Conservation (phyloP, 2,329 filamentous ascomycete genomes). For the Arthrinium phaeospermum region DNA sequence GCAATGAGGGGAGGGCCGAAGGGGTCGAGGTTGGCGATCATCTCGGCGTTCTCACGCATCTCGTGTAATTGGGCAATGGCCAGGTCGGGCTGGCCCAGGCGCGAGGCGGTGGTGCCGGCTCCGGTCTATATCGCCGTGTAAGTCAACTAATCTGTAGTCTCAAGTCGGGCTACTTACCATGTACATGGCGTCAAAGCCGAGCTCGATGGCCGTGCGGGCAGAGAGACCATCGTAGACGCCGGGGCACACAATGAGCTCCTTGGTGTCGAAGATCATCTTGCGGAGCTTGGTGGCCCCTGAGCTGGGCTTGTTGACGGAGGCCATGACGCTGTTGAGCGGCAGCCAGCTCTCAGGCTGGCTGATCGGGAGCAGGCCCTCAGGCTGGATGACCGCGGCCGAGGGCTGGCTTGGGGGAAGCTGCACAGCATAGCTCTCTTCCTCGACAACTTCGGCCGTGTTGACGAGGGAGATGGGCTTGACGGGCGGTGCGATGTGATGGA, state of each 20-base stretch:
- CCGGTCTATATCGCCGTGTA: conserved; percentile 48
- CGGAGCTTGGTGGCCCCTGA: conserved; percentile 41
- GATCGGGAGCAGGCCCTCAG: conserved; percentile 18
- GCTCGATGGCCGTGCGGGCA: conserved; percentile 52
- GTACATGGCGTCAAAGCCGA: conserved; percentile 55
- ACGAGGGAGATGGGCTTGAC: neutral
- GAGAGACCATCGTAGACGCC: conserved; percentile 59
- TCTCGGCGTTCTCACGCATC: conserved; percentile 58
- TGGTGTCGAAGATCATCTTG: conserved; percentile 38
- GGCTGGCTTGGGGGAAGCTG: neutral
- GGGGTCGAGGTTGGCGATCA: conserved; percentile 57
- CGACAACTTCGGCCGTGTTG: neutral
- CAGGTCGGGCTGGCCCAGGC: conserved; percentile 54
- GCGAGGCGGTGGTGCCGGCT: conserved; percentile 54
- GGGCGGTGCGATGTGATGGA: neutral
- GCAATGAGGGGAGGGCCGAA: conserved; percentile 54
- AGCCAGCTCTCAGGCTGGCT: conserved; percentile 18
- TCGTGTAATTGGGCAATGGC: conserved; percentile 57
- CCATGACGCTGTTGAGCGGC: conserved; percentile 30
- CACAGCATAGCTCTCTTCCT: neutral
- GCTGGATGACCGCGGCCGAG: neutral
- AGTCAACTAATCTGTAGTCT: conserved; percentile 23
- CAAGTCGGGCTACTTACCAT: conserved; percentile 55
- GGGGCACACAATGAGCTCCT: conserved; percentile 48
- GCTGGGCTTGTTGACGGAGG: conserved; percentile 31